These are phyloP conservation scores for Marasmius oreades DNA, from an alignment of 1,284 basidiomycete genomes.

Conservation along the genomic window DNA sequence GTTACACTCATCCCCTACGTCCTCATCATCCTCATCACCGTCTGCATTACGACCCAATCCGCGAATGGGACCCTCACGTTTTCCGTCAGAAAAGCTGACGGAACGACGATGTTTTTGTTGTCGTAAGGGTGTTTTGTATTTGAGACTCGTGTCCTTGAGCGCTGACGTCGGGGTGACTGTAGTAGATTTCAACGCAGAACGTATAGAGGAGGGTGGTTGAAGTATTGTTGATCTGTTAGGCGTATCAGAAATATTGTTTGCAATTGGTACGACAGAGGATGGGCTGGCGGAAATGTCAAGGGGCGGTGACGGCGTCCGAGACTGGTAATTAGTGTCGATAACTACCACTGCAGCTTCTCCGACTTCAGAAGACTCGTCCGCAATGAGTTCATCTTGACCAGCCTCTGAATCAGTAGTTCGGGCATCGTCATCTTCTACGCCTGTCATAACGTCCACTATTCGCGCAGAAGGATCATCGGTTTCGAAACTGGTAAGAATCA, in stretches of 20 bases:
- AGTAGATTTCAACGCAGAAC: slow-evolving; percentile 54
- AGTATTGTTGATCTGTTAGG: slow-evolving; percentile 10
- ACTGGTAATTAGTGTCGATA: slow-evolving; percentile 18
- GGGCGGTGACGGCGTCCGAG: background rate
- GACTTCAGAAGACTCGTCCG: slow-evolving; percentile 25
- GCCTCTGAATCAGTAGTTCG: slow-evolving; percentile 50
- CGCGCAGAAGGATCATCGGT: slow-evolving; percentile 57
- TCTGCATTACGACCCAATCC: slow-evolving; percentile 47
- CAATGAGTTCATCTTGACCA: slow-evolving; percentile 21
- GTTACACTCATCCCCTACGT: slow-evolving; percentile 24
- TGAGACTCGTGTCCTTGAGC: slow-evolving; percentile 44
- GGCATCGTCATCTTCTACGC: slow-evolving; percentile 39
- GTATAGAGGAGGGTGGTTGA: slow-evolving; percentile 35
- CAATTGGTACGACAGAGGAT: background rate
- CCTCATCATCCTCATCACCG: slow-evolving; percentile 33
- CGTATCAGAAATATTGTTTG: slow-evolving; percentile 18
- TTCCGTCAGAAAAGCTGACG: slow-evolving; percentile 94
- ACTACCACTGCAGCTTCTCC: slow-evolving; percentile 43
- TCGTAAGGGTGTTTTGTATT: slow-evolving; percentile 49
- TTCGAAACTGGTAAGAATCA: slow-evolving; percentile 66
- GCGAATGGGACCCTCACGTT: slow-evolving; percentile 77
- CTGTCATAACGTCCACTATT: slow-evolving; percentile 45
- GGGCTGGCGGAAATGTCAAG: background rate
- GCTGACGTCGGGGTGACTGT: slow-evolving; percentile 52
- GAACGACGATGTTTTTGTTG: slow-evolving; percentile 60